Conservation (phyloP, 1,139 yeast genomes). For the Lodderomyces metapsilosis region DNA sequence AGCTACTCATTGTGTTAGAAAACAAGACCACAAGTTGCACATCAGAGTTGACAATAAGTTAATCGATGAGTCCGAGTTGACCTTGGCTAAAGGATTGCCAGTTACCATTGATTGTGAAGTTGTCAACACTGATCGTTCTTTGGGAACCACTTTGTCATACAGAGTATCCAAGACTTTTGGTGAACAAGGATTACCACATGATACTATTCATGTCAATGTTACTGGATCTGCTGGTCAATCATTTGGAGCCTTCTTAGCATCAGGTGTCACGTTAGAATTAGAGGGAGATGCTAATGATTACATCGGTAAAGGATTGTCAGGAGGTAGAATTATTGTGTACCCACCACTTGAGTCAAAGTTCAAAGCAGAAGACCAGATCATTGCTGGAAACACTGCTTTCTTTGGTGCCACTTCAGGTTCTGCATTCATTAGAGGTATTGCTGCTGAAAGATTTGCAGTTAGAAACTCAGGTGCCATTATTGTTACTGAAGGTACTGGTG, state of each 20-base stretch:
- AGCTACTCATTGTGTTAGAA: conserved; percentile 87
- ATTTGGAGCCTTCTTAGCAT: conserved; percentile 95
- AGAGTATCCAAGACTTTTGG: conserved; percentile 92
- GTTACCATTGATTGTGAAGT: conserved; percentile 91
- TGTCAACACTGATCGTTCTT: conserved; percentile 92
- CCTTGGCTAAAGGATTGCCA: conserved; percentile 91
- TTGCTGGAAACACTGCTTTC: conserved; percentile 95
- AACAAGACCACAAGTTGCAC: conserved; percentile 92
- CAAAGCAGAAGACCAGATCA: conserved; percentile 94
- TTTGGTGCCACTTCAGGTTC: conserved; percentile 97
- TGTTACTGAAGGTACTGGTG: conserved; percentile 97
- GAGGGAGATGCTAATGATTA: conserved; percentile 99
- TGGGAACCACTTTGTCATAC: conserved; percentile 93
- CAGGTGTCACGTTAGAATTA: conserved; percentile 91
- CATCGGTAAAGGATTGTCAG: conserved; percentile 95
- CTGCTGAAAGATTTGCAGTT: conserved; percentile 97
- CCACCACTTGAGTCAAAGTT: conserved; percentile 84
- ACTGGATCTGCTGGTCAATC: conserved; percentile 98
- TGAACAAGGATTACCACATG: conserved; percentile 90
- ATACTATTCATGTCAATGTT: conserved; percentile 89
- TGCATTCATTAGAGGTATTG: conserved; percentile 94
- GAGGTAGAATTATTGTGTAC: conserved; percentile 88
- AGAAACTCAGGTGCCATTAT: conserved; percentile 98
- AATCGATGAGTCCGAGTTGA: conserved; percentile 91
- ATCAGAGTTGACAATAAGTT: conserved; percentile 92